Evolutionary conservation across 2,329 filamentous ascomycete genomes (phyloP).

Genomic region (Pseudovirgaria hyperparasitica): DNA sequence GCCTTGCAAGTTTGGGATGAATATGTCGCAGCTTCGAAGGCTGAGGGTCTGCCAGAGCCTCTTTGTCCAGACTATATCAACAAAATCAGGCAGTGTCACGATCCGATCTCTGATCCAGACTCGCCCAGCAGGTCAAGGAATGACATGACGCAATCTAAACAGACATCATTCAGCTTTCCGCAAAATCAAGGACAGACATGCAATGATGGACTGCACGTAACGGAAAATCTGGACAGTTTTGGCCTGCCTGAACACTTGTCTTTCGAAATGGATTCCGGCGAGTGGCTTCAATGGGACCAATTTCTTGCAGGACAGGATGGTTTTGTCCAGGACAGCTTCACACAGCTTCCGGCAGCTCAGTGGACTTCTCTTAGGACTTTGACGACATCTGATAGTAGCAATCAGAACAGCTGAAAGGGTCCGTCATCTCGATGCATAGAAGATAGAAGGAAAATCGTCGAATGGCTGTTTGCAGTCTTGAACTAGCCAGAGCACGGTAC

Average conservation of each 20-base stretch:
- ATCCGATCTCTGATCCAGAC: conserved; percentile 1
- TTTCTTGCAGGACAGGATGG: conserved; percentile 9
- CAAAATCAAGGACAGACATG: background rate
- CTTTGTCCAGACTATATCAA: conserved; percentile 10
- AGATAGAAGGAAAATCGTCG: no score
- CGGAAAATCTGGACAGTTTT: conserved; percentile 7
- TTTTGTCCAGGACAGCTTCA: background rate
- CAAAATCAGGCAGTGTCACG: conserved; percentile 10
- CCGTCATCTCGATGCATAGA: no score
- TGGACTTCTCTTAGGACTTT: no score
- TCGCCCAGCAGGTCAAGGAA: conserved; percentile 1
- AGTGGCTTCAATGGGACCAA: conserved; percentile 19
- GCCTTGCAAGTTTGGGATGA: conserved; percentile 16
- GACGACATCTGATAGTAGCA: no score
- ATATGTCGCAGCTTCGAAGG: conserved; percentile 9
- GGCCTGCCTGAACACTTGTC: conserved; percentile 12
- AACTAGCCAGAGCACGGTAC: no score
- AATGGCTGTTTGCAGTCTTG: no score
- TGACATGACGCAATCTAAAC: background rate
- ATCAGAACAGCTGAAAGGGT: no score
- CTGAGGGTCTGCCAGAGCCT: conserved; percentile 9
- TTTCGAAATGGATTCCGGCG: conserved; percentile 15
- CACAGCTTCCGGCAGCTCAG: no score
- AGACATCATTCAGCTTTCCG: background rate
- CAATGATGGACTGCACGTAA: conserved; percentile 3